Percentiles rank a stretch among this genome's conserved stretches.
Evolutionary conservation across 495 filamentous ascomycete genomes (phyloP).

Genomic region (Ascodesmis nigricans): DNA sequence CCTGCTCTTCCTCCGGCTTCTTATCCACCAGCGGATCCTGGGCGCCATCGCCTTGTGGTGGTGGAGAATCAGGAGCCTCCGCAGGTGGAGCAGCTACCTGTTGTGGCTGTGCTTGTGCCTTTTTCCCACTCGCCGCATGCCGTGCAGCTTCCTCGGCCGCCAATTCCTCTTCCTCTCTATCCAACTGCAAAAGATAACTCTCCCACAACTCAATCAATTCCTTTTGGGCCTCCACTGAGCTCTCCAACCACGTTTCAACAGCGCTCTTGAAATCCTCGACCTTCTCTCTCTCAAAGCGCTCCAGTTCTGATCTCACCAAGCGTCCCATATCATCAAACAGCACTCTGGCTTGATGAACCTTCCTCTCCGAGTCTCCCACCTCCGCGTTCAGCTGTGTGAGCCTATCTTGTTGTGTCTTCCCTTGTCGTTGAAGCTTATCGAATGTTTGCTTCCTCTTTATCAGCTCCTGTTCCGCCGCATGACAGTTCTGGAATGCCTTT

Average conservation of each 20-base stretch:
- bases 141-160: no score
- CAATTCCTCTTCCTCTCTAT: constrained; percentile 72
- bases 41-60: no score
- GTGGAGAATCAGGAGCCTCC: no score
- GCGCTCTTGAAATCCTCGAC: constrained; percentile 98
- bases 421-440: constrained; percentile 81
- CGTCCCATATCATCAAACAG: constrained; percentile 96
- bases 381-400: constrained; percentile 78
- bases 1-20: no score
- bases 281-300: constrained; percentile 90
- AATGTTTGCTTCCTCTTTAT: constrained; percentile 65
- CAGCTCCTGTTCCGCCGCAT: constrained; percentile 66
- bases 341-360: constrained; percentile 72
- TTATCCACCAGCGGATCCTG: no score
- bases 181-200: constrained; percentile 85
- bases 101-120: no score
- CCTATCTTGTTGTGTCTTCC: constrained; percentile 84
- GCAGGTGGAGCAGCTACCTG: no score
- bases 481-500: constrained; percentile 86
- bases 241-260: constrained; percentile 91
- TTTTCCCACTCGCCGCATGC: no score
- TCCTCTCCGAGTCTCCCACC: constrained; percentile 77
- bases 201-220: constrained; percentile 99
- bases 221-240: constrained; percentile 93
- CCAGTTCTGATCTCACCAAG: constrained; percentile 72